These are phyloP conservation scores for Macroventuria anomochaeta DNA, from an alignment of 2,329 filamentous ascomycete genomes.

Conservation along the genomic window DNA sequence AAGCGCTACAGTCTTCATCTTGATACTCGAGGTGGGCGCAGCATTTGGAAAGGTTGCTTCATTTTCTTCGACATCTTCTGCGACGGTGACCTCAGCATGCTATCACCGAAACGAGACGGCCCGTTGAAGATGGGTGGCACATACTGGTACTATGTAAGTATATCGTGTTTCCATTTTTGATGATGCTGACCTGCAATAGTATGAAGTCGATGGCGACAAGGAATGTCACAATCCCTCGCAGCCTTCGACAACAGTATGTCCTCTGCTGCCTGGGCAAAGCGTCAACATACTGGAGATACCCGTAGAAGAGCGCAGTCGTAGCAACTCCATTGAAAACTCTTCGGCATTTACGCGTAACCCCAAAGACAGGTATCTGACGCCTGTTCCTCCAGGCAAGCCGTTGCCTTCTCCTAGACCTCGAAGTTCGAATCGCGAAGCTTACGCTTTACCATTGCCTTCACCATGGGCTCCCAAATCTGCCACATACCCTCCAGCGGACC, in stretches of 20 bases:
- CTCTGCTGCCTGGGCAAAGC: constrained; percentile 84
- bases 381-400: constrained; percentile 57
- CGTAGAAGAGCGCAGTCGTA: constrained; percentile 66
- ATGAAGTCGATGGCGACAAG: constrained; percentile 79
- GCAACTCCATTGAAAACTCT: constrained; percentile 67
- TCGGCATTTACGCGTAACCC: constrained; percentile 79
- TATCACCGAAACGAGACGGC: constrained; percentile 68
- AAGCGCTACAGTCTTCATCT: constrained; percentile 80
- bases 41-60: constrained; percentile 87
- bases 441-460: constrained; percentile 28
- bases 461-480: constrained; percentile 37
- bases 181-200: constrained; percentile 60
- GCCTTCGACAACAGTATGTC: constrained; percentile 79
- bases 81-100: constrained; percentile 68
- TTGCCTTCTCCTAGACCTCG: constrained; percentile 28
- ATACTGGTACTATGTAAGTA: constrained; percentile 92
- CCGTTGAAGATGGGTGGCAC: constrained; percentile 90
- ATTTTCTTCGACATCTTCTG: constrained; percentile 84
- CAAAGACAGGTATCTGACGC: constrained; percentile 74
- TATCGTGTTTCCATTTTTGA: neutral
- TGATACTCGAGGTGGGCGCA: constrained; percentile 74
- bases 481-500: constrained; percentile 34
- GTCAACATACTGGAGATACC: constrained; percentile 87
- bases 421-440: constrained; percentile 25
- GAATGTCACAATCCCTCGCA: constrained; percentile 77